Conservation (phyloP, 805 yeast genomes). For the Blastobotrys robertii region DNA sequence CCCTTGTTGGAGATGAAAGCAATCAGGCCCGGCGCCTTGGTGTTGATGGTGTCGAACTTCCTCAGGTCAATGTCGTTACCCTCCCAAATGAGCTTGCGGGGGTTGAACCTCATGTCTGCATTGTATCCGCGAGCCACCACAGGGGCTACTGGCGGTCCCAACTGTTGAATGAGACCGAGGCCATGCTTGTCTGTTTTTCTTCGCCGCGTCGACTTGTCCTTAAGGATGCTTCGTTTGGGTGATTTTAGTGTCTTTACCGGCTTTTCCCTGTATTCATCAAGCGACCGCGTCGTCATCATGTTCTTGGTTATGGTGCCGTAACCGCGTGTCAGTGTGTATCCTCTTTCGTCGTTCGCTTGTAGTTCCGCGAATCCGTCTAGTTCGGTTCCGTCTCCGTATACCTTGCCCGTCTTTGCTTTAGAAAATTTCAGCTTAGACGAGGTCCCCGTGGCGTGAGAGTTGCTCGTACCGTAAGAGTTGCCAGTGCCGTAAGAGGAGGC, state of each 20-base stretch:
- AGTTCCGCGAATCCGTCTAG: conserved; percentile 21
- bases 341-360: conserved; percentile 12
- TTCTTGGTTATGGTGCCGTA: conserved; percentile 1
- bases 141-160: conserved; percentile 13
- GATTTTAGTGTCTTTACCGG: conserved; percentile 2
- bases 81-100: conserved; percentile 46
- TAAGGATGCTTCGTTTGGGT: conserved; percentile 4
- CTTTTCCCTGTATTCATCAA: conserved; percentile 10
- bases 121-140: conserved; percentile 12
- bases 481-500: no score
- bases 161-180: conserved; percentile 15
- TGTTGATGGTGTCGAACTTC: conserved; percentile 35
- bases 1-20: conserved; percentile 25
- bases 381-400: conserved; percentile 21
- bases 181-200: conserved; percentile 2
- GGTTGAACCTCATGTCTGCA: conserved; percentile 45
- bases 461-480: no score
- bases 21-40: conserved; percentile 26
- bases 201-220: conserved; percentile 2
- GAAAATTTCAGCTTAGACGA: conserved; percentile 4
- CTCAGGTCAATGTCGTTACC: conserved; percentile 53
- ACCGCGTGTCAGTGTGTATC: conserved; percentile 10
- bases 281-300: conserved; percentile 1
- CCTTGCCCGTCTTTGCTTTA: conserved; percentile 6
- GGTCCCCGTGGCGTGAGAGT: conserved; percentile 1